Base-by-base conservation (phyloP, 179 eudicot genomes). In the Silene vulgaris region DNA sequence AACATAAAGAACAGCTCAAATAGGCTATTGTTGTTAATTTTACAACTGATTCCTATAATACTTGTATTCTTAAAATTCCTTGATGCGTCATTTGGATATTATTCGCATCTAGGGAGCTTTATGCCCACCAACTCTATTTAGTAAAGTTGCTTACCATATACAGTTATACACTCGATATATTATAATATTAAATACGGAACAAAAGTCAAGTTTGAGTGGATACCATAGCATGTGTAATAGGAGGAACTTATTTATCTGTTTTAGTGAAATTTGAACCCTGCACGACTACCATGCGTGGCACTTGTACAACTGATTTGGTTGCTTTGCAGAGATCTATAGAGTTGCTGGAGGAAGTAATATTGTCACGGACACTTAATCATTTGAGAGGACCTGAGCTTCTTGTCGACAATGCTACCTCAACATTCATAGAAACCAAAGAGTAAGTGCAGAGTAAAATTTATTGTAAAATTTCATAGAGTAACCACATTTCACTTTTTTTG, bases 311-410 rank as follows among this genome's bases (percentile, higher is more conserved):
- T 29, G 11, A 13, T 76, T 74, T 72, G 57, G 57, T 75, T 75
- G 26, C 74, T 80, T 65, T 77, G 72, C 88, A 92, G 99, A 86
- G 86, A 85, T 84, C 99, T 40, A 85, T 87, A 63, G 99, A 95
- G 77, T 77, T 95, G 78, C 89, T 95, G 79, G 97, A 90, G 82
- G 99, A 95, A 81, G 99, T 91, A 29, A 78, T 91, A 77, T 89
- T 95, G 21, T 88, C 99, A 56, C 80, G 81, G 72, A 92, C 97
- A 71, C 97, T 95, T 59, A 95, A 95, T 83, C 86, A 71, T 52
- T 85, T 95, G 69, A 87, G 97, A 75, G 89, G 87, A 65, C 75
- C 63, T 66, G 90, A 88, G 40, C 75, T 75, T 78, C 81, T 80
- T 35, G 28, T 74, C 54, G 80, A 86, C 29, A 90, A 90, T 82